These are phyloP conservation scores for Raddia distichophylla DNA, from an alignment of 176 grass and related monocot genomes.

Conservation along the genomic window DNA sequence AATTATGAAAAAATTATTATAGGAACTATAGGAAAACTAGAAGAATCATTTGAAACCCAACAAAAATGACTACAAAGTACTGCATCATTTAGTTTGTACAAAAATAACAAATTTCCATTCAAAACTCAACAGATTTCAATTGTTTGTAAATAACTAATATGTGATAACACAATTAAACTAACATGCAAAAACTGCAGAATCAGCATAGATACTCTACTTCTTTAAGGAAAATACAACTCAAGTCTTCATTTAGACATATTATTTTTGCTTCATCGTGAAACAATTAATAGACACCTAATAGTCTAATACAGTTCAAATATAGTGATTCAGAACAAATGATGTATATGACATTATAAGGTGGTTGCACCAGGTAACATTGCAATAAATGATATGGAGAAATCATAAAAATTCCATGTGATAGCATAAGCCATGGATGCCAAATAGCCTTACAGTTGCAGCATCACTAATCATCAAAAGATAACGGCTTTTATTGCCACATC, in stretches of 20 bases:
- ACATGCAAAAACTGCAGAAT: conserved; percentile 12
- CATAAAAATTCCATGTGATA: neutral
- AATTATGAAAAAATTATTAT: too few relatives aligned
- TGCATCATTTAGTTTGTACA: too few relatives aligned
- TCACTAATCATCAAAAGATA: conserved; percentile 12
- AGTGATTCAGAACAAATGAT: neutral
- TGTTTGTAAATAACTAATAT: conserved; percentile 14
- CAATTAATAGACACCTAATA: neutral
- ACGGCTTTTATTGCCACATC: conserved; percentile 13
- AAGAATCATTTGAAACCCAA: too few relatives aligned
- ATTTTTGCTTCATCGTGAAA: neutral
- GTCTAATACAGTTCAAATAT: conserved; percentile 8
- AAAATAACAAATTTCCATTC: too few relatives aligned
- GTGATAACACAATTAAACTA: neutral
- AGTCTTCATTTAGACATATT: neutral
- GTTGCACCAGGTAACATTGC: conserved; percentile 8
- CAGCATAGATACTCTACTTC: neutral
- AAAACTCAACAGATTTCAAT: neutral
- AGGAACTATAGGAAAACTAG: too few relatives aligned
- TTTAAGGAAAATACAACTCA: conserved; percentile 22
- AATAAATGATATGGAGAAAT: neutral
- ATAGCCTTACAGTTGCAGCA: neutral
- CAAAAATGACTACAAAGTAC: too few relatives aligned
- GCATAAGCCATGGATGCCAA: neutral
- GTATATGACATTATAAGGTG: neutral